Evolutionary conservation across 1,284 basidiomycete genomes (phyloP).

Genomic region (Laetiporus sulphureus): DNA sequence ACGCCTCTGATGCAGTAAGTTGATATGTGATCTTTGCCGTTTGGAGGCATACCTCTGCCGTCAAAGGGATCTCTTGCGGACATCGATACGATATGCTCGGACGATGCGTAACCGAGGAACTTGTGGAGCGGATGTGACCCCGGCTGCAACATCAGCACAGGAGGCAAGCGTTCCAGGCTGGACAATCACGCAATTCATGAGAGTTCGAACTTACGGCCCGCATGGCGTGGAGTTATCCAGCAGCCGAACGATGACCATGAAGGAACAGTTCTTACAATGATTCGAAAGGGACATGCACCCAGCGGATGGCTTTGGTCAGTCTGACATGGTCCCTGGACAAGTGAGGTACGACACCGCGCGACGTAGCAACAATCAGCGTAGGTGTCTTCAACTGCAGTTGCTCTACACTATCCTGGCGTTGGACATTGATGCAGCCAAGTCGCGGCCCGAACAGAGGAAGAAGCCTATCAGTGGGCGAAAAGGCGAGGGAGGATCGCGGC

Average conservation of each 20-base stretch:
- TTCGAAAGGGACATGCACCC: slow-evolving; percentile 70
- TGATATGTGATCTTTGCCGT: slow-evolving; percentile 49
- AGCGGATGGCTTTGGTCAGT: slow-evolving; percentile 43
- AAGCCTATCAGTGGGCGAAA: not conserved
- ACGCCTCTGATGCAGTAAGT: slow-evolving; percentile 63
- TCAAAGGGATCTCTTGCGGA: slow-evolving; percentile 62
- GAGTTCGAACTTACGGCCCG: slow-evolving; percentile 1
- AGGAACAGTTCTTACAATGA: slow-evolving; percentile 57
- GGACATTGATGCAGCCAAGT: slow-evolving; percentile 10
- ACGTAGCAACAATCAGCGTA: slow-evolving; percentile 52
- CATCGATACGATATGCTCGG: slow-evolving; percentile 49
- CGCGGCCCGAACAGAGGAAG: slow-evolving; percentile 13
- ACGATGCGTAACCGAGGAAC: slow-evolving; percentile 48
- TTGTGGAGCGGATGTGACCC: slow-evolving; percentile 47
- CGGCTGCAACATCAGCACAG: slow-evolving; percentile 47
- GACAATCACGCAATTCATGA: slow-evolving; percentile 3
- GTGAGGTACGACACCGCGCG: slow-evolving; percentile 69
- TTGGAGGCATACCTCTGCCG: slow-evolving; percentile 59
- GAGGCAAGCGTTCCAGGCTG: slow-evolving; percentile 58
- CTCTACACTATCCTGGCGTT: slow-evolving; percentile 9
- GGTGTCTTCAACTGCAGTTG: slow-evolving; percentile 48
- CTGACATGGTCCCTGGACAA: slow-evolving; percentile 58
- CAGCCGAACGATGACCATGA: not conserved
- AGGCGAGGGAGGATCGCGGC: slow-evolving; percentile 2
- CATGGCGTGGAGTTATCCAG: not conserved